Evolutionary conservation across 2,329 filamentous ascomycete species (phyloP), one percentile per base, ranked within the genome.

Genomic region (Nothophoma quercina): DNA sequence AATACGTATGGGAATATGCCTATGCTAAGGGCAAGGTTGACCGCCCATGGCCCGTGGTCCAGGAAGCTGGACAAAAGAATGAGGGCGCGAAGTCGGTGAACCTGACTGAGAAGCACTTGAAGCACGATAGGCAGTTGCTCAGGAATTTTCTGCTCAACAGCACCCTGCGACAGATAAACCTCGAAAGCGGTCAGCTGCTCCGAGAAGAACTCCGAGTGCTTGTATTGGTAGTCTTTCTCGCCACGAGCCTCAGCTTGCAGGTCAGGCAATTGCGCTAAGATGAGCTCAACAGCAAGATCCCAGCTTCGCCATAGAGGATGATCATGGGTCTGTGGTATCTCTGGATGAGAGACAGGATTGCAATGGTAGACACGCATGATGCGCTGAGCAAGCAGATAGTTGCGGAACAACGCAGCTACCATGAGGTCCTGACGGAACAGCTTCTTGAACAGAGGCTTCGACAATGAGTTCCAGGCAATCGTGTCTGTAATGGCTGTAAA

Each of bases 1-100:
- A 99, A 79, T n/a, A 99, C 95, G 70, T 99, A 99, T 0, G 95
- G 95, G 74, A 99, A 99, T 58, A 99, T 99, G 19, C 95, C 95
- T 56, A 99, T 99, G 74, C 93, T 97, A 13, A 99, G 82, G 13
- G 95, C 95, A 32, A 99, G 85, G 72, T 98, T 95, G n/a, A 99
- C 95, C 23, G 95, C 96, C 95, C 95, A 99, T 0, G 95, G 95
- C 0, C 95, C 95, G 30, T 98, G 84, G 67, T 99, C 95, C 16
- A 99, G 80, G 74, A 99, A 99, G 61, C 92, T 91, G 51, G 93
- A 95, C 0, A 99, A 82, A 6, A 99, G 79, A 44, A 99, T 96
- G 57, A 99, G 81, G 13, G 95, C 95, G 41, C 95, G 84, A 21
- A 99, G 85, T 62, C 95, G 83, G 72, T 99, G 95, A 54, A 96